A percentile compares a stretch with the other conserved stretches of the same genome.
Evolutionary conservation across 148 eudicot genomes (phyloP).

Genomic region (Linanthus parryae): DNA sequence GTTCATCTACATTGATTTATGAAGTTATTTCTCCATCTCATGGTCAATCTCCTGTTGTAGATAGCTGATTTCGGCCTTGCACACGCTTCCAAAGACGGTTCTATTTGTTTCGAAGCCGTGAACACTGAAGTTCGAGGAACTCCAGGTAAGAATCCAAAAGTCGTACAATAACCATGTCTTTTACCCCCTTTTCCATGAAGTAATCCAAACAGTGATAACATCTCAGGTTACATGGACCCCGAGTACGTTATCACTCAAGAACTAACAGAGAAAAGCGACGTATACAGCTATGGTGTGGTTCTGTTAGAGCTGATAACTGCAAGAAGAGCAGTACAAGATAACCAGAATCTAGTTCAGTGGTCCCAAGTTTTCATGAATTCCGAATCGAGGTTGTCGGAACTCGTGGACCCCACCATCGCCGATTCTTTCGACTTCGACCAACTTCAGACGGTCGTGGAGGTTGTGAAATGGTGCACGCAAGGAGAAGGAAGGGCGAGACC

Average conservation of each 20-base stretch:
- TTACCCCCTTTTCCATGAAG: not conserved
- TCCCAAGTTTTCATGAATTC: slow-evolving; percentile 45
- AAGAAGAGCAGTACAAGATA: slow-evolving; percentile 73
- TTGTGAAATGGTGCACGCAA: slow-evolving; percentile 86
- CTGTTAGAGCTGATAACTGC: slow-evolving; percentile 71
- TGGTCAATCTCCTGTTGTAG: slow-evolving; percentile 28
- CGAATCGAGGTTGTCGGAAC: slow-evolving; percentile 54
- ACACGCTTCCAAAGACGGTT: slow-evolving; percentile 86
- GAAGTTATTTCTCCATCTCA: not conserved
- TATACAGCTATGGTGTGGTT: slow-evolving; percentile 91
- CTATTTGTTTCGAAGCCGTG: slow-evolving; percentile 80
- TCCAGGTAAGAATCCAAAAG: slow-evolving; percentile 49
- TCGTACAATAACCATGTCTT: not conserved
- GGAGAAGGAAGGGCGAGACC: slow-evolving; percentile 75
- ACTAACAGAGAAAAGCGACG: slow-evolving; percentile 92
- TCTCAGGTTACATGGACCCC: slow-evolving; percentile 94
- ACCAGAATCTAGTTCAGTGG: slow-evolving; percentile 84
- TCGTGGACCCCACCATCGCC: slow-evolving; percentile 66
- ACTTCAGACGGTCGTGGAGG: slow-evolving; percentile 56
- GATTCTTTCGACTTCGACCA: slow-evolving; percentile 78
- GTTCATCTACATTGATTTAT: not conserved
- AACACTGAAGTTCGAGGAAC: slow-evolving; percentile 94
- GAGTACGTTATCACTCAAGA: slow-evolving; percentile 80
- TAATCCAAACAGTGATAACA: not conserved
- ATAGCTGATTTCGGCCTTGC: slow-evolving; percentile 98